Conservation (phyloP, 2,329 filamentous ascomycete species). For the Lachnum nothofagi region DNA sequence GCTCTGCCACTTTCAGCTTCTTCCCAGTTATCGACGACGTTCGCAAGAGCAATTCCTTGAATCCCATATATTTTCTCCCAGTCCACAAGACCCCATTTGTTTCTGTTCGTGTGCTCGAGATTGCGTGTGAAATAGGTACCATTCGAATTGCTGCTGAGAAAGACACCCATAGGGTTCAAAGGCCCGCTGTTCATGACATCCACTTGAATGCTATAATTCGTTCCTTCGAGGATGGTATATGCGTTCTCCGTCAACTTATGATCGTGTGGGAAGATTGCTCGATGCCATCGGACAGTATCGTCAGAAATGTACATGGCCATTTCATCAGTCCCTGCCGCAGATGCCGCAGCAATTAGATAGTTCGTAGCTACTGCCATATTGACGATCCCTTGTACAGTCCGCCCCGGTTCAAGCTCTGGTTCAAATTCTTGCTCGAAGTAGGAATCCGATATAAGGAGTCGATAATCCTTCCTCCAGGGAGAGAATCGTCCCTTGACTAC, state of each 20-base stretch:
- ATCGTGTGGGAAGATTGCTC: constrained; percentile 78
- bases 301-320: constrained; percentile 86
- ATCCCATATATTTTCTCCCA: constrained; percentile 92
- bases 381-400: constrained; percentile 72
- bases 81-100: constrained; percentile 70
- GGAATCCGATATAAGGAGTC: constrained; percentile 74
- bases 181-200: constrained; percentile 73
- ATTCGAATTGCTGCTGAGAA: constrained; percentile 96
- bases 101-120: constrained; percentile 86
- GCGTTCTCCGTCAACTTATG: constrained; percentile 78
- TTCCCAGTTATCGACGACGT: constrained; percentile 80
- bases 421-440: constrained; percentile 75
- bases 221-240: constrained; percentile 92
- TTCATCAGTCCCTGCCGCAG: constrained; percentile 75
- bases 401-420: constrained; percentile 67
- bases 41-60: constrained; percentile 87
- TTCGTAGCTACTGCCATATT: constrained; percentile 81
- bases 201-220: constrained; percentile 95
- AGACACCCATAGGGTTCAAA: constrained; percentile 70
- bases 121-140: constrained; percentile 94
- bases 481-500: constrained; percentile 71
- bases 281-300: constrained; percentile 81
- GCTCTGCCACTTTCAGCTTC: constrained; percentile 54
- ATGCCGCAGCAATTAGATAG: constrained; percentile 77
- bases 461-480: constrained; percentile 66